Base-by-base conservation (phyloP, 352 stramenopile genomes). In the Halophytophthora batemanensis region DNA sequence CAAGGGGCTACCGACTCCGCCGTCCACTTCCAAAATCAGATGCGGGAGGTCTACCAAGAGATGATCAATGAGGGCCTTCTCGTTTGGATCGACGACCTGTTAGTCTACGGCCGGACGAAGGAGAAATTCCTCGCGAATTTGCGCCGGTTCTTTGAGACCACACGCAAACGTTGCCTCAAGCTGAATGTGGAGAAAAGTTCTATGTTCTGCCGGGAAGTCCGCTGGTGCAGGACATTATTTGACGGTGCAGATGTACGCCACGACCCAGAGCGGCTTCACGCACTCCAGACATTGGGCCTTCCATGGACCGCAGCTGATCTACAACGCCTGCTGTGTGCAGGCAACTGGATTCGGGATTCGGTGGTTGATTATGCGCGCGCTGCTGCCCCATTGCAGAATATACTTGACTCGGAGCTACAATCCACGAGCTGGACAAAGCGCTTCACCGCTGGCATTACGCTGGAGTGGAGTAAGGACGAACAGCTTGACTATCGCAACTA, bases 201-300 rank as follows among this genome's bases (percentile, higher is more conserved):
- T 10, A 1, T 71, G 13, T 71, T 64, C 33, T 6, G 33, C 15
- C 49, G 18, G 0, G 22, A 59, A 33, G 54, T 66, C 0, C 6
- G 2, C 5, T 71, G 65, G 61, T 71, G 61, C 13, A 56, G 59
- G 1, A 19, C 31, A 12, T 50, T 68, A 2, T 60, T 73, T 14
- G 53, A 57, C n/a, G 41, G 46, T 3, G 8, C 44, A 25, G 50
- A 51, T 3, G 33, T 69, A 14, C 8, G 34, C 1, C 50, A 66
- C 17, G 51, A 63, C 12, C 46, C 59, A 0, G 21, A 42, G 6
- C 28, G 50, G 0, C 34, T 67, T 11, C n/a, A 50, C 7, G 46
- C 56, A 6, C 25, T 66, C 0, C n/a, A 35, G 1, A 17, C 49
- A 1, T 50, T 58, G 23, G 37, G 49, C 0, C 13, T 34, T 0